Percentiles rank a stretch among this genome's conserved stretches.
These are phyloP conservation scores for Leccinum disarticulatum DNA, from an alignment of 768 basidiomycete genomes.

Conservation along the genomic window DNA sequence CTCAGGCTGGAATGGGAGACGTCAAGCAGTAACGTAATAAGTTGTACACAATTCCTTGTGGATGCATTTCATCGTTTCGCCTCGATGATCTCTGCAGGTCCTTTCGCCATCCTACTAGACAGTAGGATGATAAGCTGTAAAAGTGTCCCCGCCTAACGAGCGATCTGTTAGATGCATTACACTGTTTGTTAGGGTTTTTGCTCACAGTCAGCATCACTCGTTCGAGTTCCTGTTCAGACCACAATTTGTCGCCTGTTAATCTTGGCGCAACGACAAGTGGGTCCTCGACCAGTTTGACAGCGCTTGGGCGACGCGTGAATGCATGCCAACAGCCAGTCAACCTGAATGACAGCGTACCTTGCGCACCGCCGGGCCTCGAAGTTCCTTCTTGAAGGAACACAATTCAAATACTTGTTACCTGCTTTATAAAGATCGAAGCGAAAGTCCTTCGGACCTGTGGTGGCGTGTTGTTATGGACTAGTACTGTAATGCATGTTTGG, in stretches of 20 bases:
- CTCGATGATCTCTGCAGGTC: not conserved
- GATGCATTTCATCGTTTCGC: not conserved
- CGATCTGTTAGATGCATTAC: not conserved
- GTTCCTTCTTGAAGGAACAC: too few relatives aligned
- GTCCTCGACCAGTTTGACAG: not conserved
- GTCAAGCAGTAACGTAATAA: too few relatives aligned
- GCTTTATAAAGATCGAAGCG: too few relatives aligned
- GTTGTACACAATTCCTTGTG: not conserved
- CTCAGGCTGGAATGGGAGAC: too few relatives aligned
- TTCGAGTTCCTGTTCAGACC: not conserved
- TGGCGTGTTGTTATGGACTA: too few relatives aligned
- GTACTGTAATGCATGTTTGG: too few relatives aligned
- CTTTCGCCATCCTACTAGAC: not conserved
- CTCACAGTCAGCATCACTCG: not conserved
- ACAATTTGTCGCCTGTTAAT: not conserved
- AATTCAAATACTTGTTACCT: too few relatives aligned
- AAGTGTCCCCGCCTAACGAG: not conserved
- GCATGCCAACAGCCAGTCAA: not conserved
- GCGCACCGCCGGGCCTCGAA: too few relatives aligned
- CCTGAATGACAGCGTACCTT: not conserved
- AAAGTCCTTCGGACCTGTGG: too few relatives aligned
- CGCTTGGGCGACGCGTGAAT: not conserved
- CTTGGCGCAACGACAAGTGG: not conserved
- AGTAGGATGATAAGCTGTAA: not conserved
- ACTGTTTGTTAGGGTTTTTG: not conserved